Conservation (phyloP, 2,329 filamentous ascomycete species). For the Stagonosporopsis rhizophila region DNA sequence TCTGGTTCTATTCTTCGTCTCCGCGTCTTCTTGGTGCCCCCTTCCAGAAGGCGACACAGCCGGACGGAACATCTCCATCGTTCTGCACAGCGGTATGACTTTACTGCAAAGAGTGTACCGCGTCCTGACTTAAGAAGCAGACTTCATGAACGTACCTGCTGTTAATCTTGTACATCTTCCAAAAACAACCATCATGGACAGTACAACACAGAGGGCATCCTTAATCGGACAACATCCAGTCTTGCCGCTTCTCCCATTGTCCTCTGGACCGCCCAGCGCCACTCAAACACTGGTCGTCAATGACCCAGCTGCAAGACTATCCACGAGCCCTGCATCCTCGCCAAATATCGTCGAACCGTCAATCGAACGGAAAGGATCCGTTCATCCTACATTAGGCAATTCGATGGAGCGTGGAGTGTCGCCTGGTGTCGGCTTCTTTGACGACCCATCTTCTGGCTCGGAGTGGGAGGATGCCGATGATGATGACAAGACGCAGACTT, state of each 20-base stretch:
- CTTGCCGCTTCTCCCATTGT: conserved; percentile 11
- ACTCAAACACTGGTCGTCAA: conserved; percentile 34
- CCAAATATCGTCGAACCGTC: conserved; percentile 36
- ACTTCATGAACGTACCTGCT: background rate
- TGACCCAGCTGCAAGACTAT: conserved; percentile 36
- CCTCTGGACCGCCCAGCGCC: conserved; percentile 21
- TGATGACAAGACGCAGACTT: conserved; percentile 25
- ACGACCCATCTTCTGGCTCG: conserved; percentile 33
- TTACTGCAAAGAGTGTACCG: background rate
- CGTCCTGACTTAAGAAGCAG: background rate
- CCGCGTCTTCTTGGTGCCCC: conserved; percentile 5
- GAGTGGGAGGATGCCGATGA: conserved; percentile 35
- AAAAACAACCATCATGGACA: background rate
- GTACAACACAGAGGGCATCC: conserved; percentile 9
- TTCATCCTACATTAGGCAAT: conserved; percentile 33
- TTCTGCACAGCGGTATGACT: background rate
- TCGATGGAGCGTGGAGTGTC: conserved; percentile 30
- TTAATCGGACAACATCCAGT: conserved; percentile 23
- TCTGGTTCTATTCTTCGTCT: conserved; percentile 24
- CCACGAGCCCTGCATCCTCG: conserved; percentile 39
- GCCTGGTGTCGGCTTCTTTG: conserved; percentile 40
- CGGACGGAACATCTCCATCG: background rate
- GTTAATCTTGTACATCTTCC: background rate
- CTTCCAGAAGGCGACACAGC: conserved; percentile 20
- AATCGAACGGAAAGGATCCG: conserved; percentile 28